phyloP scores from a whole-genome alignment of 2,329 filamentous ascomycete genomes.

The Coleophoma crateriformis region DNA sequence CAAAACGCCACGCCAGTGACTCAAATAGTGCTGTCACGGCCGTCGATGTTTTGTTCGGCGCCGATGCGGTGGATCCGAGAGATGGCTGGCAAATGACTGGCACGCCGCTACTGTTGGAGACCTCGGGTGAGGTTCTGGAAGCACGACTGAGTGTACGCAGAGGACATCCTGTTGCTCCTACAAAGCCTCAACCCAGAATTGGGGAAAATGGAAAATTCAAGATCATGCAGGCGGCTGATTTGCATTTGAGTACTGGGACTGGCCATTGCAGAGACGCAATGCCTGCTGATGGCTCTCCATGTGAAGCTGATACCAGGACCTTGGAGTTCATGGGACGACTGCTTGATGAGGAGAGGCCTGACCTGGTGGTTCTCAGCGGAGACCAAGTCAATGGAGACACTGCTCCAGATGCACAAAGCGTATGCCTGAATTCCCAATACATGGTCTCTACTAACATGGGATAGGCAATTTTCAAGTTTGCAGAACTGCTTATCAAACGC shows the following conservation, averaged over 20 bases:
- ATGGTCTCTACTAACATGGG: constrained; percentile 13
- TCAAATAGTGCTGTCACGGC: constrained; percentile 50
- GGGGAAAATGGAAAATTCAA: constrained; percentile 91
- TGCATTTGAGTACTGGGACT: constrained; percentile 87
- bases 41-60: constrained; percentile 64
- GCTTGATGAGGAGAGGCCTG: constrained; percentile 88
- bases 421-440: constrained; percentile 30
- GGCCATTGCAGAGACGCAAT: constrained; percentile 83
- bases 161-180: constrained; percentile 57
- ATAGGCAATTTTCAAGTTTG: constrained; percentile 87
- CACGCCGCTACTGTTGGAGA: constrained; percentile 66
- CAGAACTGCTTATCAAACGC: constrained; percentile 75
- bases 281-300: constrained; percentile 68
- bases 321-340: constrained; percentile 81
- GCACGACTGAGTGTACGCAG: constrained; percentile 74
- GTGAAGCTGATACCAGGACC: constrained; percentile 87
- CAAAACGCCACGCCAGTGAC: constrained; percentile 43
- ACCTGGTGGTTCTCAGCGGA: constrained; percentile 85
- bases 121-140: constrained; percentile 54
- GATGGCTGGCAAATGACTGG: constrained; percentile 78
- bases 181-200: constrained; percentile 71
- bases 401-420: constrained; percentile 82
- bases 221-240: constrained; percentile 92
- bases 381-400: constrained; percentile 96
- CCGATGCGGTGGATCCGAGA: constrained; percentile 81